Evolutionary conservation across 495 filamentous ascomycete species (phyloP), one percentile per base, ranked within the genome.

Genomic region (Neurospora sublineolata): DNA sequence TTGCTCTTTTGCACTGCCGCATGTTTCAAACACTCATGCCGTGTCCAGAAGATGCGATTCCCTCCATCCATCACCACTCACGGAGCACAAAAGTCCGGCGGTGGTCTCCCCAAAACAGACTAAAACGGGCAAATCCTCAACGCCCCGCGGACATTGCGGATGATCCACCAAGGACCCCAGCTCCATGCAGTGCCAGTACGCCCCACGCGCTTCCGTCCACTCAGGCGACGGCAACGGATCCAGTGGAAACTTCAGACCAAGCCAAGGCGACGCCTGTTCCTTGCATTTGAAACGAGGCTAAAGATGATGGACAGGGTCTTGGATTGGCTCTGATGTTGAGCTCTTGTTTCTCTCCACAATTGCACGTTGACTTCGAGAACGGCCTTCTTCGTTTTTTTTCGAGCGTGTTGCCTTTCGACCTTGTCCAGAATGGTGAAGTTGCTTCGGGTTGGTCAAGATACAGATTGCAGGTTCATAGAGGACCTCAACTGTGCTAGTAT

Each of bases 251-350:
- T 37, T 71, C 68, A 39, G 11, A n/a, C n/a, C n/a, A n/a, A n/a
- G 3, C 38, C 38, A 30, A 73, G 37, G 68, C 70, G 37, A 71
- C 12, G 71, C 75, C 69, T 76, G 79, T 77, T 78, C 74, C 75
- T 58, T 77, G 79, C 78, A 74, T 73, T 72, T 80, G 77, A 80
- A 80, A 80, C 78, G 72, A 71, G 38, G 74, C 76, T 73, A 78
- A 68, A 39, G 44, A 36, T 18, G 41, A 60, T 37, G 23, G 46
- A 58, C 46, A 58, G 46, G 46, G 46, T 30, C 46, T 58, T 58
- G 20, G 46, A 58, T 58, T 52, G 46, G 46, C 3, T 12, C 14
- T 58, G 46, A 14, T 12, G 23, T 27, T 58, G 46, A 23, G 30
- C n/a, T 58, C 46, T 58, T 58, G 46, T 58, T 58, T 58, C 46